These are phyloP conservation scores for Phytophthora brassicae DNA, from an alignment of 352 stramenopile species.

Conservation along the genomic window DNA sequence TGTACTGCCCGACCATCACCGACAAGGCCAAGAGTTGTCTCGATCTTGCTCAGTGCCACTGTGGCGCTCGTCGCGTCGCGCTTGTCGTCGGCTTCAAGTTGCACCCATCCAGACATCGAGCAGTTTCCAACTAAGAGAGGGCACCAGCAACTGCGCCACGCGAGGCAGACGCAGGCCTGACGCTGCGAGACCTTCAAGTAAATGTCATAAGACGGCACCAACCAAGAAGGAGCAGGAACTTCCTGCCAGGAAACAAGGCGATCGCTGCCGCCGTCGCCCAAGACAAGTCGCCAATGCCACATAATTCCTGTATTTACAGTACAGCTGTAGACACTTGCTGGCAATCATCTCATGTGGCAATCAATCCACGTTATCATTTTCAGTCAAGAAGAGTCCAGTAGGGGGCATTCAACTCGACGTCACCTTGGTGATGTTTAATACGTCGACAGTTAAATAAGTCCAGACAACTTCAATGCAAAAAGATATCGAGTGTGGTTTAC, in stretches of 20 bases:
- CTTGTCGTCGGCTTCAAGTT: slow-evolving; percentile 17
- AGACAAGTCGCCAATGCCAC: too few relatives aligned
- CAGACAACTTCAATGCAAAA: slow-evolving; percentile 20
- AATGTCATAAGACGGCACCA: slow-evolving; percentile 8
- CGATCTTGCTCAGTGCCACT: neutral
- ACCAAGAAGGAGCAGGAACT: neutral
- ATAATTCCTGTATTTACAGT: too few relatives aligned
- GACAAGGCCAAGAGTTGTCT: slow-evolving; percentile 24
- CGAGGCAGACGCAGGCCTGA: slow-evolving; percentile 16
- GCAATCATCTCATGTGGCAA: slow-evolving; percentile 4
- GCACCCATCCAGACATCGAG: slow-evolving; percentile 23
- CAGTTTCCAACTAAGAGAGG: slow-evolving; percentile 26
- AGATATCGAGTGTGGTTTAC: slow-evolving; percentile 12
- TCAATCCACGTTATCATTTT: slow-evolving; percentile 32
- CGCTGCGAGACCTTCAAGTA: neutral
- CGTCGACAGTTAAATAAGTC: slow-evolving; percentile 4
- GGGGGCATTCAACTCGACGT: slow-evolving; percentile 21
- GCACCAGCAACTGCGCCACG: slow-evolving; percentile 19
- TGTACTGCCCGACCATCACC: neutral
- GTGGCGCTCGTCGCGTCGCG: neutral
- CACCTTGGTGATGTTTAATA: slow-evolving; percentile 4
- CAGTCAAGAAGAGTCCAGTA: slow-evolving; percentile 37
- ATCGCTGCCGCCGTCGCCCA: neutral
- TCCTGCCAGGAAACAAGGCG: neutral
- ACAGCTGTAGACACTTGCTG: neutral